Percentiles rank a stretch among this genome's conserved stretches.
phyloP scores from a whole-genome alignment of 2,329 filamentous ascomycete genomes.

The Claviceps monticola region DNA sequence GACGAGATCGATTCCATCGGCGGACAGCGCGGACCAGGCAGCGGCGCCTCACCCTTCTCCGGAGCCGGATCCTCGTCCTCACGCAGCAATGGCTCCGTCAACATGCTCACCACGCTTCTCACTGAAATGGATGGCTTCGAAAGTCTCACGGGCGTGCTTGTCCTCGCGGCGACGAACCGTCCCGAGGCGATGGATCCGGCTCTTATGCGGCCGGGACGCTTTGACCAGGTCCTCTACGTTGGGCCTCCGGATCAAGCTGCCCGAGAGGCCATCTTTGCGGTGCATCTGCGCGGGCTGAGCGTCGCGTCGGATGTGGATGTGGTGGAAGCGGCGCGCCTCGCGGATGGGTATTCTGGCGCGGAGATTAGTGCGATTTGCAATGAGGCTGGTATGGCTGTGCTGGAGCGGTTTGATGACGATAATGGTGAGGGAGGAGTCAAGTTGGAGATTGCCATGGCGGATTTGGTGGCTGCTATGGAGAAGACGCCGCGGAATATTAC shows the following conservation, averaged over 20 bases:
- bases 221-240: conserved; percentile 77
- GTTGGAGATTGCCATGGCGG: conserved; percentile 25
- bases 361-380: conserved; percentile 52
- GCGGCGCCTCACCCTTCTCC: conserved; percentile 7
- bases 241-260: conserved; percentile 63
- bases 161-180: conserved; percentile 84
- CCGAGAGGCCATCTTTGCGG: conserved; percentile 60
- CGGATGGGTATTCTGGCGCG: conserved; percentile 73
- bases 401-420: conserved; percentile 21
- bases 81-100: conserved; percentile 41
- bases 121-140: conserved; percentile 97
- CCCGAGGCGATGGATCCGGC: conserved; percentile 78
- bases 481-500: conserved; percentile 45
- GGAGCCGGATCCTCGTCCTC: conserved; percentile 24
- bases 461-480: conserved; percentile 29
- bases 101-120: conserved; percentile 77
- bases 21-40: conserved; percentile 26
- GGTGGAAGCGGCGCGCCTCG: conserved; percentile 43
- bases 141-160: conserved; percentile 64
- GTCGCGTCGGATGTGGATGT: conserved; percentile 52
- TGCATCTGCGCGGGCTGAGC: conserved; percentile 48
- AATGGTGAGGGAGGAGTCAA: conserved; percentile 12
- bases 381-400: conserved; percentile 28
- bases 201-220: conserved; percentile 69
- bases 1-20: conserved; percentile 89